A percentile compares a stretch with the other conserved stretches of the same genome.
Evolutionary conservation across 257 asterid species (phyloP).

Genomic region (Verbena officinalis): DNA sequence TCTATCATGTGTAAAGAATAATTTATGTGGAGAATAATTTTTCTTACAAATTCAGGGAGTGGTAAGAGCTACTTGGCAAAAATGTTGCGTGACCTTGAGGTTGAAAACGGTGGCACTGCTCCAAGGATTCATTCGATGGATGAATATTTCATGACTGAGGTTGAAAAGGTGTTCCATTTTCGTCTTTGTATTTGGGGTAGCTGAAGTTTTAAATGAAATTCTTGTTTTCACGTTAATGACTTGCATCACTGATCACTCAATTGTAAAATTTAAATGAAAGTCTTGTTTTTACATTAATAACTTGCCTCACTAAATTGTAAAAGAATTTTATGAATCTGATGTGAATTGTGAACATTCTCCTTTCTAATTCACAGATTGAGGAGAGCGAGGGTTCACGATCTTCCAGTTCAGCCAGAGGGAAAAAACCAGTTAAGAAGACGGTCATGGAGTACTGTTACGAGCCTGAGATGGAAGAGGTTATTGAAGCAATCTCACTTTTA

Average conservation of each 20-base stretch:
- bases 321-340: conserved; percentile 13
- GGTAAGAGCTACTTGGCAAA: conserved; percentile 98
- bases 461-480: conserved; percentile 99
- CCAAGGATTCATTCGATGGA: conserved; percentile 96
- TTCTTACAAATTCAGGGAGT: conserved; percentile 66
- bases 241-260: no score
- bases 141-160: conserved; percentile 99
- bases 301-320: conserved; percentile 24
- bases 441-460: conserved; percentile 93
- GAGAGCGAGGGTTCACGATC: conserved; percentile 63
- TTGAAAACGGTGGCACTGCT: conserved; percentile 90
- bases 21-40: conserved; percentile 5
- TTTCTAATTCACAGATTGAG: conserved; percentile 55
- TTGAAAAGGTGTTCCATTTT: conserved; percentile 78
- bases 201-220: conserved; percentile 15
- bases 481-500: conserved; percentile 19
- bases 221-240: no score
- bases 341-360: conserved; percentile 14
- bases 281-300: conserved; percentile 6
- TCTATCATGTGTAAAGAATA: neutral
- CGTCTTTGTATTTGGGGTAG: conserved; percentile 14
- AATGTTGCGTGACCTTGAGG: conserved; percentile 85
- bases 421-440: conserved; percentile 57
- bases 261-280: neutral
- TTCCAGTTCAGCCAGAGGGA: conserved; percentile 68